These are phyloP conservation scores for Trichoderma reesei DNA, from an alignment of 495 filamentous ascomycete genomes.

Conservation along the genomic window DNA sequence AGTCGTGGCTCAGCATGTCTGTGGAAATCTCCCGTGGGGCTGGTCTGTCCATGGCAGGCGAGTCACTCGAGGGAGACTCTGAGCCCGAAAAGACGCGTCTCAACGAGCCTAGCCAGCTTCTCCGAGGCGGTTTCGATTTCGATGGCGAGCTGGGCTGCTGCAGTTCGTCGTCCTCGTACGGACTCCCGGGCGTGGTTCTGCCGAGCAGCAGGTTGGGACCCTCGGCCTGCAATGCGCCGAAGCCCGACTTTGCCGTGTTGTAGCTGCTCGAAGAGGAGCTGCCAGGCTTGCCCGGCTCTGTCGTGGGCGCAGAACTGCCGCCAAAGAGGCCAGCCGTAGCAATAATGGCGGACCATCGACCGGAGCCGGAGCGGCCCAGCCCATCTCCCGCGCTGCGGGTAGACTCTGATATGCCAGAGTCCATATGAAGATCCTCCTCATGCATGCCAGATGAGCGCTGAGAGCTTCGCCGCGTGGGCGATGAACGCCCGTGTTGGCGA, in stretches of 20 bases:
- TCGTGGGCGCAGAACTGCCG: neutral
- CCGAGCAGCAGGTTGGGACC: slow-evolving; percentile 51
- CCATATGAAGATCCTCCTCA: slow-evolving; percentile 25
- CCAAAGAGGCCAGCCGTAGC: neutral
- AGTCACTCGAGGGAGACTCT: slow-evolving; percentile 9
- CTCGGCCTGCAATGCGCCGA: slow-evolving; percentile 54
- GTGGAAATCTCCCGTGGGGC: slow-evolving; percentile 20
- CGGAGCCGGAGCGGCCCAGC: slow-evolving; percentile 24
- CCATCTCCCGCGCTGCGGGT: slow-evolving; percentile 21
- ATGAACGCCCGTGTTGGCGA: slow-evolving; percentile 11
- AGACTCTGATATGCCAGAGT: slow-evolving; percentile 31
- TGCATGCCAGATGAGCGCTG: slow-evolving; percentile 10
- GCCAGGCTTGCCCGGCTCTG: slow-evolving; percentile 12
- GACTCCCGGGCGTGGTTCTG: neutral
- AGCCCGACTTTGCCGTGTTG: slow-evolving; percentile 54
- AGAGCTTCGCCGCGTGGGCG: slow-evolving; percentile 15
- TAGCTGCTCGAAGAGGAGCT: slow-evolving; percentile 28
- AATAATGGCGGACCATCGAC: slow-evolving; percentile 14
- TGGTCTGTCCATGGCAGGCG: slow-evolving; percentile 10
- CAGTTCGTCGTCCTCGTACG: slow-evolving; percentile 15
- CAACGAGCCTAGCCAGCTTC: slow-evolving; percentile 41
- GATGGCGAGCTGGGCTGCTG: slow-evolving; percentile 34
- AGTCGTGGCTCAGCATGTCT: slow-evolving; percentile 19
- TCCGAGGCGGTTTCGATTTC: slow-evolving; percentile 30
- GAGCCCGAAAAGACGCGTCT: slow-evolving; percentile 31